phyloP scores from a whole-genome alignment of 208 protist species.

The Histomonas meleagridis region DNA sequence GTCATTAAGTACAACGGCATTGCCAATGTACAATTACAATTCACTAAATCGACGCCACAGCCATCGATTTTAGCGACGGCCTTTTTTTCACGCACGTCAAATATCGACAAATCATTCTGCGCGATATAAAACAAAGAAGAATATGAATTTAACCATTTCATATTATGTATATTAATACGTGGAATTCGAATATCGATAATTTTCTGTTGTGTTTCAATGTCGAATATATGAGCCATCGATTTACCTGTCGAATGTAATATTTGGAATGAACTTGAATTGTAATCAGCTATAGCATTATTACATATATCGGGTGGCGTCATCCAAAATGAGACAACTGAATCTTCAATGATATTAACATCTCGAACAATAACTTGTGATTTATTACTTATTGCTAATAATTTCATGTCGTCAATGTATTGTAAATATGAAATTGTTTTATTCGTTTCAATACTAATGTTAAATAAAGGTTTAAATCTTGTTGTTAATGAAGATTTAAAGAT shows the following conservation, averaged over 20 bases:
- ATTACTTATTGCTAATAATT: background rate
- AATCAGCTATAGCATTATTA: background rate
- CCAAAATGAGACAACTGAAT: background rate
- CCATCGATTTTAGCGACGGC: background rate
- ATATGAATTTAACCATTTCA: constrained; percentile 22
- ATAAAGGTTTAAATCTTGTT: no score
- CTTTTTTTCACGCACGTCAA: background rate
- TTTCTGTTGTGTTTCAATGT: background rate
- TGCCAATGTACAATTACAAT: background rate
- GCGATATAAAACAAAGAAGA: background rate
- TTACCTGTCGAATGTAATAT: background rate
- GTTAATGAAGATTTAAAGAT: no score
- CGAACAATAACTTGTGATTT: background rate
- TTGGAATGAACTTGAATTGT: background rate
- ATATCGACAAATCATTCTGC: background rate
- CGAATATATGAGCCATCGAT: background rate
- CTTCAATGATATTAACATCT: background rate
- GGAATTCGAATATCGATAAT: background rate
- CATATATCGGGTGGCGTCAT: constrained; percentile 1
- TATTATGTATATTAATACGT: background rate
- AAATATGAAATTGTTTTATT: background rate
- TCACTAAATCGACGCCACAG: background rate
- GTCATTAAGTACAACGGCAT: background rate
- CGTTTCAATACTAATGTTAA: no score
- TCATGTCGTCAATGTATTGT: background rate